A percentile compares a stretch with the other conserved stretches of the same genome.
These are phyloP conservation scores for Neoboletus subvelutipes DNA, from an alignment of 768 basidiomycete species.

Conservation along the genomic window DNA sequence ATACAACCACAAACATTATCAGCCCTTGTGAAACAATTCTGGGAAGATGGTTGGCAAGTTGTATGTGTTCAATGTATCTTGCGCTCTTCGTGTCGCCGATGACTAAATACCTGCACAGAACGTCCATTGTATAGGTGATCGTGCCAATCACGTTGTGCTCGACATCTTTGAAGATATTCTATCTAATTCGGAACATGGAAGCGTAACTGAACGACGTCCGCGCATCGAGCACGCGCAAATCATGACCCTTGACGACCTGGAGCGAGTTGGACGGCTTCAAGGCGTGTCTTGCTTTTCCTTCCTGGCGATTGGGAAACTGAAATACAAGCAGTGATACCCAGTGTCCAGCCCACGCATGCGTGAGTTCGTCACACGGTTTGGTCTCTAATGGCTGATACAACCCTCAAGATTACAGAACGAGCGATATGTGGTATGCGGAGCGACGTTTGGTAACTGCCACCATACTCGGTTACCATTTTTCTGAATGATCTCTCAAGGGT, in stretches of 20 bases:
- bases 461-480: not conserved
- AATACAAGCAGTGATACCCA: conserved; percentile 67
- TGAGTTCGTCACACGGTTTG: conserved; percentile 36
- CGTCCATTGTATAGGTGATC: conserved; percentile 86
- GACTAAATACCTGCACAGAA: conserved; percentile 51
- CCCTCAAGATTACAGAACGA: conserved; percentile 49
- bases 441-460: conserved; percentile 55
- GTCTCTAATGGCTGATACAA: not conserved
- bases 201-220: conserved; percentile 53
- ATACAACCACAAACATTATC: conserved; percentile 52
- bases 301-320: not conserved
- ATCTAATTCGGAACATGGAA: conserved; percentile 18
- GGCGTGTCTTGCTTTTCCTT: conserved; percentile 42
- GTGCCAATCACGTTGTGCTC: conserved; percentile 79
- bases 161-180: conserved; percentile 78
- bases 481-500: conserved; percentile 48
- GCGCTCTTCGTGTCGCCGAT: not conserved
- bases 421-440: conserved; percentile 94
- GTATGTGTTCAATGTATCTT: conserved; percentile 43
- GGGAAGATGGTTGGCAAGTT: conserved; percentile 79
- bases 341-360: conserved; percentile 93
- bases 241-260: conserved; percentile 66
- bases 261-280: conserved; percentile 68
- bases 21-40: conserved; percentile 58
- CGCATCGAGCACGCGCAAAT: conserved; percentile 95